Conservation (phyloP, 768 basidiomycete genomes). For the Lentinula detonsa region DNA sequence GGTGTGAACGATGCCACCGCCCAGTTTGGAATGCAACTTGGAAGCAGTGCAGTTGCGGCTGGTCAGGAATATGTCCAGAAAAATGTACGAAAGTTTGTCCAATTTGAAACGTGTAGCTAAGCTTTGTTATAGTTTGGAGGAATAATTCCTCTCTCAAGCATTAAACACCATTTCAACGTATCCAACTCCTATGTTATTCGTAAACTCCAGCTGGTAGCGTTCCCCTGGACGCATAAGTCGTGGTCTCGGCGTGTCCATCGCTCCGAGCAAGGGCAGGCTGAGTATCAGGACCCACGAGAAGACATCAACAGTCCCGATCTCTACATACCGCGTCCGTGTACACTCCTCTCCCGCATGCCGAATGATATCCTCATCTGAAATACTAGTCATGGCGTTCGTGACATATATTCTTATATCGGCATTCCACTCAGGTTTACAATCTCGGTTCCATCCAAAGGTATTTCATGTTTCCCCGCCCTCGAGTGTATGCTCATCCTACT, state of each 20-base stretch:
- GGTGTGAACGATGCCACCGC: conserved; percentile 91
- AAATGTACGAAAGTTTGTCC: conserved; percentile 53
- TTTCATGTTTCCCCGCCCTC: not conserved
- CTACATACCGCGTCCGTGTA: conserved; percentile 79
- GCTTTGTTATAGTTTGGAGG: conserved; percentile 59
- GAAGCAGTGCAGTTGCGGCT: conserved; percentile 84
- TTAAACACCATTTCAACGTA: conserved; percentile 94
- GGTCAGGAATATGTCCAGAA: conserved; percentile 95
- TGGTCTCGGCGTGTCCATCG: conserved; percentile 71
- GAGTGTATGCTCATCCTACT: not conserved
- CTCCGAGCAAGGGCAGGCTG: conserved; percentile 59
- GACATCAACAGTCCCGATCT: conserved; percentile 96
- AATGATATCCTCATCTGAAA: not conserved
- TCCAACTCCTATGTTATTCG: conserved; percentile 92
- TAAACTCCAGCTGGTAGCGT: conserved; percentile 84
- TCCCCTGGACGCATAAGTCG: conserved; percentile 90
- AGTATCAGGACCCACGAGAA: conserved; percentile 86
- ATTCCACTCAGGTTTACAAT: conserved; percentile 75
- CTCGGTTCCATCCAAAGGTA: conserved; percentile 76
- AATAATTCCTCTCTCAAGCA: conserved; percentile 64
- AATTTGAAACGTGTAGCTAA: not conserved
- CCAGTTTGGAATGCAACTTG: conserved; percentile 94
- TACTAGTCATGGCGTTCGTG: conserved; percentile 86
- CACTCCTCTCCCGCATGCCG: not conserved
- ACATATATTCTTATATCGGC: conserved; percentile 92